A percentile compares a stretch with the other conserved stretches of the same genome.
phyloP scores from a whole-genome alignment of 2,329 filamentous ascomycete genomes.

The Aspergillus sp. region DNA sequence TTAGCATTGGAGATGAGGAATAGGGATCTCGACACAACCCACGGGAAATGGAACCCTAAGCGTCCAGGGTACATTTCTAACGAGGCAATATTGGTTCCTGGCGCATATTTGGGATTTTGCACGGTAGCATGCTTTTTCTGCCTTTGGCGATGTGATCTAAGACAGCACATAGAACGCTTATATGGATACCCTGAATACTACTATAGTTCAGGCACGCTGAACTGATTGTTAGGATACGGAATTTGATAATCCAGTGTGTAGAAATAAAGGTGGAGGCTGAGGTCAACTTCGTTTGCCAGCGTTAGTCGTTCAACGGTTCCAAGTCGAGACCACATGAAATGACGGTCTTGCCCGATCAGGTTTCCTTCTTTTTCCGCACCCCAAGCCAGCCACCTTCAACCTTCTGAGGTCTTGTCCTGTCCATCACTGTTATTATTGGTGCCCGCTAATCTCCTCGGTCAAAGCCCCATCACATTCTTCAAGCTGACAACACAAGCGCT shows the following conservation, averaged over 20 bases:
- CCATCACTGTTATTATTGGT: background rate
- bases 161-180: background rate
- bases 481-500: background rate
- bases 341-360: too few species aligned
- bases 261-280: background rate
- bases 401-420: too few species aligned
- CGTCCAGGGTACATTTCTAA: background rate
- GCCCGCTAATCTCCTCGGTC: background rate
- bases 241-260: too few species aligned
- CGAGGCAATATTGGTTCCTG: conserved; percentile 10
- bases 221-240: too few species aligned
- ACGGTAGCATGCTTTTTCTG: conserved; percentile 15
- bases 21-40: background rate
- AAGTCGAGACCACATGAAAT: too few species aligned
- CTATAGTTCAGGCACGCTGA: background rate
- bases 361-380: too few species aligned
- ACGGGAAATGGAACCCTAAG: background rate
- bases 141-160: background rate
- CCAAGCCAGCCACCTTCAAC: too few species aligned
- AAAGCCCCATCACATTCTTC: background rate
- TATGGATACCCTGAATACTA: background rate
- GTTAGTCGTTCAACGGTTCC: too few species aligned
- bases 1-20: conserved; percentile 10
- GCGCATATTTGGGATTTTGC: conserved; percentile 21
- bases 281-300: too few species aligned